Evolutionary conservation across 2,329 filamentous ascomycete species (phyloP).

Genomic region (Pseudogymnoascus sp.): DNA sequence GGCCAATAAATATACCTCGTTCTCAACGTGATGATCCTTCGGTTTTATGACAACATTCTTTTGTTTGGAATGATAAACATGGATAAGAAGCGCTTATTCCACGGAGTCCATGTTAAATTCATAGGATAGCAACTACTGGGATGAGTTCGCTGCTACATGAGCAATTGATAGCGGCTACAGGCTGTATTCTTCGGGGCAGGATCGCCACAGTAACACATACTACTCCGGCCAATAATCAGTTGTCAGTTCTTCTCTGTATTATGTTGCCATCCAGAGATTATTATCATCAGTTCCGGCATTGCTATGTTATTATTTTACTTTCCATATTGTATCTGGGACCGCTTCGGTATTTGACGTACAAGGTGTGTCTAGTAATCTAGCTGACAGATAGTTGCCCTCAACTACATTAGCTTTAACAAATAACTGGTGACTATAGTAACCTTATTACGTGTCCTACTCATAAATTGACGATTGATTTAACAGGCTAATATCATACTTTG

Average conservation of each 20-base stretch:
- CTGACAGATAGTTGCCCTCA: no score
- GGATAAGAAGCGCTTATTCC: background rate
- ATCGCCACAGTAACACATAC: no score
- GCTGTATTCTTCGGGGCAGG: no score
- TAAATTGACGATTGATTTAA: background rate
- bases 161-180: background rate
- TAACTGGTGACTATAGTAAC: background rate
- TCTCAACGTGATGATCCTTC: background rate
- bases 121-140: background rate
- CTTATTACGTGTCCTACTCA: background rate
- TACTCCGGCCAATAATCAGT: no score
- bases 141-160: background rate
- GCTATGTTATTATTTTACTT: no score
- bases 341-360: no score
- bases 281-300: no score
- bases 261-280: no score
- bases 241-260: no score
- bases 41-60: background rate
- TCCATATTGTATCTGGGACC: no score
- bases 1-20: background rate
- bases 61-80: background rate
- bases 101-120: background rate
- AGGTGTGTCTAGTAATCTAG: no score
- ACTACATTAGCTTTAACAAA: no score
- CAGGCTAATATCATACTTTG: background rate